A percentile compares a stretch with the other conserved stretches of the same genome.
Conservation (phyloP, 2,329 filamentous ascomycete species). For the Diaporthe capsici region DNA sequence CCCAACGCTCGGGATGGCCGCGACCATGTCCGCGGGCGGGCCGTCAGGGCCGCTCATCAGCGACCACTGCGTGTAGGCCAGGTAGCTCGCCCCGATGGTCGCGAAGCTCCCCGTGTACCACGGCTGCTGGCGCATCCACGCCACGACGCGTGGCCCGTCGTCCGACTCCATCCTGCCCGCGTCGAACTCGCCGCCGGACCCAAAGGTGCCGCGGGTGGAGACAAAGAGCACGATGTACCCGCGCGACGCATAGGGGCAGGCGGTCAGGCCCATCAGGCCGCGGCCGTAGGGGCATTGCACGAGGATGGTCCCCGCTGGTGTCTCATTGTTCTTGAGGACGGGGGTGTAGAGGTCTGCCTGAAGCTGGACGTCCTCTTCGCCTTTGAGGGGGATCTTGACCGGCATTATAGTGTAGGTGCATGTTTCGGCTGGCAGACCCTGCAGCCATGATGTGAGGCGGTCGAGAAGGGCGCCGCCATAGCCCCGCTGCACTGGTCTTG, state of each 20-base stretch:
- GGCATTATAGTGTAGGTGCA: conserved; percentile 39
- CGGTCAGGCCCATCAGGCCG: conserved; percentile 29
- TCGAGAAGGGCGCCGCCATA: conserved; percentile 30
- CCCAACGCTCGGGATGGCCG: conserved; percentile 33
- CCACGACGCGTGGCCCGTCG: conserved; percentile 42
- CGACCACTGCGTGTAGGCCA: conserved; percentile 45
- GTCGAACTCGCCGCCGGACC: conserved; percentile 42
- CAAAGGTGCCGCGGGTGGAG: conserved; percentile 44
- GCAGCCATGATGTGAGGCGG: conserved; percentile 19
- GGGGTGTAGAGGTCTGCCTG: conserved; percentile 44
- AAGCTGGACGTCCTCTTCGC: conserved; percentile 40
- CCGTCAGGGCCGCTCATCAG: conserved; percentile 40
- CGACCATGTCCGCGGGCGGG: conserved; percentile 41
- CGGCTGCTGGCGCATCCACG: conserved; percentile 44
- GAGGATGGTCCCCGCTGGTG: conserved; percentile 37
- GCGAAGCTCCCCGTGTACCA: conserved; percentile 46
- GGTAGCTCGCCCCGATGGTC: conserved; percentile 43
- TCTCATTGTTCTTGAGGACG: conserved; percentile 5
- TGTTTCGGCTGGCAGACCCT: conserved; percentile 30
- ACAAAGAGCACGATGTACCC: conserved; percentile 46
- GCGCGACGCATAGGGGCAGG: conserved; percentile 42
- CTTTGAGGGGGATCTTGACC: conserved; percentile 40
- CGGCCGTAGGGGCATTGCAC: conserved; percentile 43
- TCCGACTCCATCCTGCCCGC: conserved; percentile 33
- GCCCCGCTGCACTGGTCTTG: background rate